These are phyloP conservation scores for Epichloe baconii DNA, from an alignment of 2,329 filamentous ascomycete genomes.

Conservation along the genomic window DNA sequence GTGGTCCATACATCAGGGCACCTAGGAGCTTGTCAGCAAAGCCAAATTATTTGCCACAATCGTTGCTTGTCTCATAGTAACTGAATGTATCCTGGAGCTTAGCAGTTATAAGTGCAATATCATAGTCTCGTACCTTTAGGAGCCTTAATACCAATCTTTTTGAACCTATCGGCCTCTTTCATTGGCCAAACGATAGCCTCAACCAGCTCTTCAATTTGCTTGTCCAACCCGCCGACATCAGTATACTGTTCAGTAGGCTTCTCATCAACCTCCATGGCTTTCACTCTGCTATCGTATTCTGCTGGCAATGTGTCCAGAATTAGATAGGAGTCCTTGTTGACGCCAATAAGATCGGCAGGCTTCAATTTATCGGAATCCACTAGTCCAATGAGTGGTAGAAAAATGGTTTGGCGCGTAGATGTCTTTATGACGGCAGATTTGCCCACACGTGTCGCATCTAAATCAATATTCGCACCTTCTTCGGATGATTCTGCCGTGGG, in stretches of 20 bases:
- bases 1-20: slow-evolving; percentile 94
- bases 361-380: slow-evolving; percentile 93
- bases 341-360: slow-evolving; percentile 90
- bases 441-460: slow-evolving; percentile 90
- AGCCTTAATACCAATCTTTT: slow-evolving; percentile 99
- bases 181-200: slow-evolving; percentile 99
- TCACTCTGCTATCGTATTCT: slow-evolving; percentile 96
- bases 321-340: slow-evolving; percentile 98
- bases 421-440: slow-evolving; percentile 99
- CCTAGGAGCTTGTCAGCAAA: slow-evolving; percentile 47
- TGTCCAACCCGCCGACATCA: slow-evolving; percentile 92
- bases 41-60: neutral
- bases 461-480: slow-evolving; percentile 95
- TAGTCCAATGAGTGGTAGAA: slow-evolving; percentile 89
- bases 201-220: slow-evolving; percentile 97
- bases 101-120: neutral
- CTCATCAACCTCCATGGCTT: slow-evolving; percentile 99
- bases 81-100: neutral
- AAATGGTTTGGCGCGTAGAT: slow-evolving; percentile 95
- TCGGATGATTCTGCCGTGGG: slow-evolving; percentile 92
- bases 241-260: slow-evolving; percentile 99
- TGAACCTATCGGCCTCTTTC: slow-evolving; percentile 98
- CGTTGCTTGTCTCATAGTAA: neutral
- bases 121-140: slow-evolving; percentile 69
- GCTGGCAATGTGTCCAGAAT: slow-evolving; percentile 93